A percentile compares a stretch with the other conserved stretches of the same genome.
These are phyloP conservation scores for Massariosphaeria phaeospora DNA, from an alignment of 495 filamentous ascomycete genomes.

Conservation along the genomic window DNA sequence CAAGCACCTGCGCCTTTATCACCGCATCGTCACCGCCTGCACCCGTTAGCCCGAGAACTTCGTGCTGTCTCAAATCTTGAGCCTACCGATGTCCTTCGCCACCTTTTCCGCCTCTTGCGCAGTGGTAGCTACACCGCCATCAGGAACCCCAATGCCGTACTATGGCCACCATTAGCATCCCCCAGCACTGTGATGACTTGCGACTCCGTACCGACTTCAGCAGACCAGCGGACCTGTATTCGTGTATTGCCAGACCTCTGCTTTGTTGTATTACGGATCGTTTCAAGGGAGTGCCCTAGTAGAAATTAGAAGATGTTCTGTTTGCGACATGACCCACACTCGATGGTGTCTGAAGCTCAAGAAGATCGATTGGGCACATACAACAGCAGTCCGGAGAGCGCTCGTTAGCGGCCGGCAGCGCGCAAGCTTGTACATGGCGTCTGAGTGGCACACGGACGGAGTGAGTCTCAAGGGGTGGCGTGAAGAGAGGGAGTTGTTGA, in stretches of 20 bases:
- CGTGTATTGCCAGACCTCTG: constrained; percentile 90
- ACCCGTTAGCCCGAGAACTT: constrained; percentile 25
- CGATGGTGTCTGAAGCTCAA: constrained; percentile 20
- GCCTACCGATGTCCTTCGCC: constrained; percentile 75
- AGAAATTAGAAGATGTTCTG: constrained; percentile 33
- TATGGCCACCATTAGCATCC: constrained; percentile 40
- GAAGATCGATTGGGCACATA: constrained; percentile 39
- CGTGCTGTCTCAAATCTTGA: not conserved
- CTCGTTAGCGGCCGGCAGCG: constrained; percentile 62
- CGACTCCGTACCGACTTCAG: constrained; percentile 64
- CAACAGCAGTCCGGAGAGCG: constrained; percentile 60
- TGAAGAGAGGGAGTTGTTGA: constrained; percentile 14
- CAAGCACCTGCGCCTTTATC: constrained; percentile 98
- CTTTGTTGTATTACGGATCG: constrained; percentile 61
- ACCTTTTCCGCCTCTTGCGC: constrained; percentile 86
- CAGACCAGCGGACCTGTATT: constrained; percentile 89
- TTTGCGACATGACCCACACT: too few species aligned
- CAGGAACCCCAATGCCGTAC: constrained; percentile 92
- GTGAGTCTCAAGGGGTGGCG: constrained; percentile 25
- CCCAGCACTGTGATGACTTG: not conserved
- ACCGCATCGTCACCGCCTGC: constrained; percentile 90
- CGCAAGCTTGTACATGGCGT: constrained; percentile 67
- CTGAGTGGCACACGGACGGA: constrained; percentile 4
- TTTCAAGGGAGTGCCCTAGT: constrained; percentile 49
- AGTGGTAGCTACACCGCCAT: constrained; percentile 75